phyloP scores from a whole-genome alignment of 495 filamentous ascomycete genomes.

The Xylaria bambusicola region DNA sequence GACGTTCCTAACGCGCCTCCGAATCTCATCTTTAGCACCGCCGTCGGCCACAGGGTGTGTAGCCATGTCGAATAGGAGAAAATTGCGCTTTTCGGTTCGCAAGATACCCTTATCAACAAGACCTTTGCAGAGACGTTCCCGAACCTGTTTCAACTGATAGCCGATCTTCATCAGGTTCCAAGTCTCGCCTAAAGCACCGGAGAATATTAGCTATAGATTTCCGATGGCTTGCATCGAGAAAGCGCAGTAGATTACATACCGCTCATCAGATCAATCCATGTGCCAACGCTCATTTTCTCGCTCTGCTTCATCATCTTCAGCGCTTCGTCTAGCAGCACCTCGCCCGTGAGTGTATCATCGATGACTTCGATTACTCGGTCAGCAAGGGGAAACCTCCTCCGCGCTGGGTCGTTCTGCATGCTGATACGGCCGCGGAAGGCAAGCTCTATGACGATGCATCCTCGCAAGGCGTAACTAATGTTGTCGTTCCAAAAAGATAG shows the following conservation, averaged over 20 bases:
- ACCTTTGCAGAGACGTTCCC: conserved; percentile 96
- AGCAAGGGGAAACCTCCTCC: conserved; percentile 86
- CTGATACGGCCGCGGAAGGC: conserved; percentile 94
- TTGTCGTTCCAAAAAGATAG: conserved; percentile 99
- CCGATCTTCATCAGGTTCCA: conserved; percentile 99
- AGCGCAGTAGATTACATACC: conserved; percentile 57
- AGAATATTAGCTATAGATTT: conserved; percentile 28
- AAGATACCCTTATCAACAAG: conserved; percentile 98
- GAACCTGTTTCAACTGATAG: conserved; percentile 98
- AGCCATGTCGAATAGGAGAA: conserved; percentile 99
- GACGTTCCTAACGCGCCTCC: conserved; percentile 86
- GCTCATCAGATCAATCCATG: conserved; percentile 98
- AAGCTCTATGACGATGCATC: conserved; percentile 96
- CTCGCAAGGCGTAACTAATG: conserved; percentile 94
- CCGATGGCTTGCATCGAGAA: conserved; percentile 2
- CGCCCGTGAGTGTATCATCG: conserved; percentile 94
- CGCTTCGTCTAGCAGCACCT: conserved; percentile 96
- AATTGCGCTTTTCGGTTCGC: conserved; percentile 98
- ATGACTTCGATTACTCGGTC: conserved; percentile 95
- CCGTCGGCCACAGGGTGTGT: conserved; percentile 98
- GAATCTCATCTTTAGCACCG: conserved; percentile 95
- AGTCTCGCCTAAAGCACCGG: conserved; percentile 73
- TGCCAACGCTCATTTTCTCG: conserved; percentile 99
- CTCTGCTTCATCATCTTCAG: conserved; percentile 99
- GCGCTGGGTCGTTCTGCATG: conserved; percentile 96